Evolutionary conservation across 495 filamentous ascomycete genomes (phyloP), one percentile per base, ranked within the genome.

Genomic region (Xylaria cubensis): DNA sequence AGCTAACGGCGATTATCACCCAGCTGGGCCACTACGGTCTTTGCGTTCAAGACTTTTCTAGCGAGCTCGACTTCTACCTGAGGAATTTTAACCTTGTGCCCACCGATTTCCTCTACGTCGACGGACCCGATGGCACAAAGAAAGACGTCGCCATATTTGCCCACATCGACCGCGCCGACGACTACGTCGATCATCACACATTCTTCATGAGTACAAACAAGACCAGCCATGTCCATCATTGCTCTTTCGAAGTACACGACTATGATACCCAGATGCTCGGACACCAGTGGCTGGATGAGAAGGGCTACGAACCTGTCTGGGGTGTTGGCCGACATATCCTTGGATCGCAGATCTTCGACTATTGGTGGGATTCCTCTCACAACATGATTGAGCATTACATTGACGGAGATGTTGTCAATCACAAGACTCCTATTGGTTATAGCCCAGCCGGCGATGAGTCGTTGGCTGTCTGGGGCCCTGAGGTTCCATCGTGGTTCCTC

Each of bases 201-300:
- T 84, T 91, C 71, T 90, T 91, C 82, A 79, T 91, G 65, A 67
- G 53, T 55, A 64, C 62, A 26, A 48, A 53, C 59, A 72, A 82
- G 1, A 84, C 78, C 4, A 72, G 79, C 7, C 87, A 89, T 66
- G 86, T 91, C 1, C 89, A 91, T 68, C 90, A 92, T 71, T 84
- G 81, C 42, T 85, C 82, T 6, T 92, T 88, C 67, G 89, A 92
- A 70, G 87, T 91, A 0, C 84, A 89, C 63, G 88, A 92, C 73
- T 89, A 88, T 67, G 90, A 91, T 75, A 87, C 86, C 0, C 89
- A 91, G 82, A 78, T 86, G 42, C 80, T 91, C 6, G 90, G 90
- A 0, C 90, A 92, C 75, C 80, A 88, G 56, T 90, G 85, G 84
- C 82, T 92, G 3, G 79, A 75, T 0, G 69, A 78, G 53, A 87